Evolutionary conservation across 345 rosid species (phyloP).

Genomic region (Moricandia moricandioides): DNA sequence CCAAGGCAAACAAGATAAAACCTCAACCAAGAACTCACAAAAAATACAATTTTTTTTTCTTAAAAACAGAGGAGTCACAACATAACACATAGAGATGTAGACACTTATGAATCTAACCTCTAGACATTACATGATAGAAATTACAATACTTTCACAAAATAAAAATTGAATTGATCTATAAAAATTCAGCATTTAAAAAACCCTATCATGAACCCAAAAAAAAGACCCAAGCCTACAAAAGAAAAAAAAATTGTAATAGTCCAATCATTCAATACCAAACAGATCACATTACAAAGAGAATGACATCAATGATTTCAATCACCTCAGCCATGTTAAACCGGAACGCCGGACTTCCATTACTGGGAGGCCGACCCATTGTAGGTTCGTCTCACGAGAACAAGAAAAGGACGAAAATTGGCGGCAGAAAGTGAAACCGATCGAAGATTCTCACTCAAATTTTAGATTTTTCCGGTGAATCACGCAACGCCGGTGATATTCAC

Average conservation of each 20-base stretch:
- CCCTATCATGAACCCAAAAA: constrained; percentile 13
- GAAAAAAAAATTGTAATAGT: background rate
- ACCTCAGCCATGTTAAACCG: constrained; percentile 85
- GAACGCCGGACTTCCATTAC: constrained; percentile 95
- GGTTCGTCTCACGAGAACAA: background rate
- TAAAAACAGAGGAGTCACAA: background rate
- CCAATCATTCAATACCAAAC: background rate
- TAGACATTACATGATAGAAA: background rate
- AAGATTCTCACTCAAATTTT: constrained; percentile 8
- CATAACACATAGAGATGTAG: background rate
- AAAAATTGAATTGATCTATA: background rate
- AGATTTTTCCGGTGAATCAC: constrained; percentile 27
- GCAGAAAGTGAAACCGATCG: constrained; percentile 12
- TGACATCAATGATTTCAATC: background rate
- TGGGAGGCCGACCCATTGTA: constrained; percentile 94
- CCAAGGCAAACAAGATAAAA: constrained; percentile 14
- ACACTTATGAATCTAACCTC: background rate
- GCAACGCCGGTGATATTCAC: background rate
- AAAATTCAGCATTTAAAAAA: background rate
- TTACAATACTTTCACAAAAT: background rate
- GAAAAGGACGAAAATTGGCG: background rate
- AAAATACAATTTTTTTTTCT: no score
- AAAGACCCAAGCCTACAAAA: background rate
- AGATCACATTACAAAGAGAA: background rate
- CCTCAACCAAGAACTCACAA: no score